Base-by-base conservation (phyloP, 2,329 filamentous ascomycete species). In the Didymella segeticola region DNA sequence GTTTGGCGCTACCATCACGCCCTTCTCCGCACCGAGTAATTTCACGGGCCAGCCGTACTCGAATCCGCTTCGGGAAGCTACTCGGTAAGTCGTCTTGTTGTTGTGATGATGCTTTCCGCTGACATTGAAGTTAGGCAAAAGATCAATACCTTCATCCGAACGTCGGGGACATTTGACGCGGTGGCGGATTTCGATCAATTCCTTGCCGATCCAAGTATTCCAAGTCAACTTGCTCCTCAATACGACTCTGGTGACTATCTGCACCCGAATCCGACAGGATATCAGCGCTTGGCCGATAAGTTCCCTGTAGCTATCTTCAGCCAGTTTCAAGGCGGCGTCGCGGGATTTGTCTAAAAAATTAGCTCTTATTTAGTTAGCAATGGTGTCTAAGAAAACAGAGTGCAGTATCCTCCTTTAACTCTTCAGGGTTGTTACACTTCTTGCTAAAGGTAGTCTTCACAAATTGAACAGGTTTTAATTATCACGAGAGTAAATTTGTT, bases 1-100 rank as follows among this genome's bases (percentile, higher is more conserved):
- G 4, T 86, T 88, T 61, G 86, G 78, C 0, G 86, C 83, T 0
- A 89, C 87, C 0, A 87, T 89, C 54, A 89, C 86, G 3, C 86
- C 86, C 0, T 89, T 89, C 60, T 75, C 70, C 8, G 78, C 77
- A 8, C 72, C 73, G 0, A 70, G 74, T 3, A 73, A 68, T 25
- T 73, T 71, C 9, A 71, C 65, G 1, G 55, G 69, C 30, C 81
- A 86, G 69, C 73, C 78, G 22, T 89, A 89, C 63, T 82, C 79
- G 9, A 74, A 80, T 57, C 77, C 82, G 0, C 72, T 78, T 33
- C 73, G 85, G 7, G 86, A 89, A 64, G 70, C 75, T 60, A 84
- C 84, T 1, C 72, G 87, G 53, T 51, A n/a, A 29, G 47, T 23
- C 43, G 17, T 12, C 15, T 37, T 4, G 30, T 12, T 14, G 43